Evolutionary conservation across 345 rosid species (phyloP), one percentile per base, ranked within the genome.

Genomic region (Ceriops zippeliana): DNA sequence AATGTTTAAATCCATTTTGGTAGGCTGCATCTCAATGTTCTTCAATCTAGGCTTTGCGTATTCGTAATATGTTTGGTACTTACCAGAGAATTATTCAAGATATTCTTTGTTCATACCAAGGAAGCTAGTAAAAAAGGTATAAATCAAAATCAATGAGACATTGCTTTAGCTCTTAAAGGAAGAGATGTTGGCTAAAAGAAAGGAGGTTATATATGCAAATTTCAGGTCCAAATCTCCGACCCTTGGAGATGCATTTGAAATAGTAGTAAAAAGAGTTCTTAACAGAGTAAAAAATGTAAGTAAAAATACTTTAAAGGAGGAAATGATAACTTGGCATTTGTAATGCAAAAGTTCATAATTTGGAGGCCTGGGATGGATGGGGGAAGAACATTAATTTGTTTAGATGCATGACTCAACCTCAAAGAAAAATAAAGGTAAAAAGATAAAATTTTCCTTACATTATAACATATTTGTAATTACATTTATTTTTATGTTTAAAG

Each of bases 11-110:
- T 74, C 73, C 5, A 56, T 68, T 32, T 6, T 74, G 4, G 61
- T 67, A 4, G 76, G 76, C 5, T 73, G 71, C 38, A 66, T 74
- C 34, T 73, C 78, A 7, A 69, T 74, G 51, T 74, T 74, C 61
- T 74, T 69, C 56, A 65, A 74, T 63, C 78, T 73, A 21, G 60
- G 66, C 30, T 68, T 69, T 1, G 78, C 73, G 10, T 74, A 74
- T 51, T 68, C 22, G 3, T 73, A 74, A 19, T 74, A 74, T 17
- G 17, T 27, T 1, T 74, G 78, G 73, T 31, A 68, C 28, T 63
- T 74, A 1, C 78, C 65, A 5, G 26, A 34, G 60, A 31, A 47
- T 35, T 74, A 74, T 38, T n/a, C 63, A 1, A 57, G 8, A 21
- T 68, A 74, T 46, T 68, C 78, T 22, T 69, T 74, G 22, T 74